These are phyloP conservation scores for Suillus cothurnatus DNA, from an alignment of 768 basidiomycete genomes.

Conservation along the genomic window DNA sequence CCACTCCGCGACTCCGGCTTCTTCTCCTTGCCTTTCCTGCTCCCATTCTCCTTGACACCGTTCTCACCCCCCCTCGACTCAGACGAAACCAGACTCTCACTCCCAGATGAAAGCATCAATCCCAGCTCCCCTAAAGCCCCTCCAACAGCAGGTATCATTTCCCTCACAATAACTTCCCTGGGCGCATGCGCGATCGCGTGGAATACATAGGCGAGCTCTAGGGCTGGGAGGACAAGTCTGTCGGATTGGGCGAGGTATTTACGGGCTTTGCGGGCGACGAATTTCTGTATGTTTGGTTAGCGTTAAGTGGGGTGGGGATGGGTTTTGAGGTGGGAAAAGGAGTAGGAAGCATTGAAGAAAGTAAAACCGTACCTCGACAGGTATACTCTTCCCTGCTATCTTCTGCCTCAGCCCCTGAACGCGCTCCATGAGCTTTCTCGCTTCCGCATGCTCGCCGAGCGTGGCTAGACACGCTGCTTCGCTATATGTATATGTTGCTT, in stretches of 20 bases:
- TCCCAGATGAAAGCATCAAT: conserved; percentile 2
- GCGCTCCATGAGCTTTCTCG: conserved; percentile 62
- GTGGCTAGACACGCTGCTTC: conserved; percentile 76
- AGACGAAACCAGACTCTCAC: conserved; percentile 15
- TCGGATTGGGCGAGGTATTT: conserved; percentile 77
- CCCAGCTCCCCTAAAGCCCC: conserved; percentile 46
- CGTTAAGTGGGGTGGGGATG: not conserved
- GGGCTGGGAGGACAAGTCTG: conserved; percentile 64
- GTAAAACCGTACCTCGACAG: conserved; percentile 55
- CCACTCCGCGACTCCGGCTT: conserved; percentile 49
- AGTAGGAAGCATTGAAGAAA: conserved; percentile 3
- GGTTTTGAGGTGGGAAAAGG: not conserved
- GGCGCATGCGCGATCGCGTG: conserved; percentile 78
- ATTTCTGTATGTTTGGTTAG: conserved; percentile 57
- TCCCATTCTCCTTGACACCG: conserved; percentile 25
- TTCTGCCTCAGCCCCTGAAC: conserved; percentile 81
- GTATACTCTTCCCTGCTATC: conserved; percentile 81
- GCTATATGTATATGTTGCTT: conserved; percentile 74
- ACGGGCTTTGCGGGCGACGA: conserved; percentile 81
- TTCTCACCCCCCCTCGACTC: not conserved
- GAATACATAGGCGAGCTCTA: conserved; percentile 88
- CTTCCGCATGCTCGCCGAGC: conserved; percentile 54
- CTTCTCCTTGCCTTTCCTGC: conserved; percentile 14
- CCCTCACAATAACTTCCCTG: conserved; percentile 51
- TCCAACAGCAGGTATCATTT: conserved; percentile 71